These are phyloP conservation scores for Moricandia arvensis DNA, from an alignment of 345 rosid genomes.

Conservation along the genomic window DNA sequence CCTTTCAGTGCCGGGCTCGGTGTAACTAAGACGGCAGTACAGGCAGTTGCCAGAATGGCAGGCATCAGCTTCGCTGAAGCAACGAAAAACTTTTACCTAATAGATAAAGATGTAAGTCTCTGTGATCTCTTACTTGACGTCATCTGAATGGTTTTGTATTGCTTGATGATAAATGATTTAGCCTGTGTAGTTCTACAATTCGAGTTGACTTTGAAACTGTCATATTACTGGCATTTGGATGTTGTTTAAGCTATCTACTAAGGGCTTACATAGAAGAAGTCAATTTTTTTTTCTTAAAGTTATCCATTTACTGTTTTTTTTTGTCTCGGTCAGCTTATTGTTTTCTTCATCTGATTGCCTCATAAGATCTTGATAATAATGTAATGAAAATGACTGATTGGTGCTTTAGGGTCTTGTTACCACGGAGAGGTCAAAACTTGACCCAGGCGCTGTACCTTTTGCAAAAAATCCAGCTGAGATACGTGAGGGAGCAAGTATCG, in stretches of 20 bases:
- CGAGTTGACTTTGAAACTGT: conserved; percentile 30
- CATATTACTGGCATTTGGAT: conserved; percentile 18
- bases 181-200: conserved; percentile 13
- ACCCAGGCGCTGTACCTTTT: conserved; percentile 82
- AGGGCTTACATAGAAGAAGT: conserved; percentile 12
- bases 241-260: conserved; percentile 1
- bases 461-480: conserved; percentile 68
- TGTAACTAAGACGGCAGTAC: conserved; percentile 72
- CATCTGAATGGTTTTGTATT: not conserved
- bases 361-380: conserved; percentile 7
- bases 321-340: conserved; percentile 15
- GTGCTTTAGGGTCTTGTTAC: conserved; percentile 83
- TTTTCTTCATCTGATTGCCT: conserved; percentile 8
- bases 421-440: conserved; percentile 81
- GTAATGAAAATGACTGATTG: conserved; percentile 28
- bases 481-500: conserved; percentile 75
- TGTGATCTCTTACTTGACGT: conserved; percentile 19
- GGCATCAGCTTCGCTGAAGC: conserved; percentile 55
- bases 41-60: no score
- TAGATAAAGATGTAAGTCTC: conserved; percentile 85
- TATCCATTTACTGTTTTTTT: not conserved
- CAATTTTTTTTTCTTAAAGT: not conserved
- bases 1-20: conserved; percentile 97
- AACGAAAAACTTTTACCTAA: conserved; percentile 59
- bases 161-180: no score